Evolutionary conservation across 2,329 filamentous ascomycete genomes (phyloP).

Genomic region (Neonectria faginata): DNA sequence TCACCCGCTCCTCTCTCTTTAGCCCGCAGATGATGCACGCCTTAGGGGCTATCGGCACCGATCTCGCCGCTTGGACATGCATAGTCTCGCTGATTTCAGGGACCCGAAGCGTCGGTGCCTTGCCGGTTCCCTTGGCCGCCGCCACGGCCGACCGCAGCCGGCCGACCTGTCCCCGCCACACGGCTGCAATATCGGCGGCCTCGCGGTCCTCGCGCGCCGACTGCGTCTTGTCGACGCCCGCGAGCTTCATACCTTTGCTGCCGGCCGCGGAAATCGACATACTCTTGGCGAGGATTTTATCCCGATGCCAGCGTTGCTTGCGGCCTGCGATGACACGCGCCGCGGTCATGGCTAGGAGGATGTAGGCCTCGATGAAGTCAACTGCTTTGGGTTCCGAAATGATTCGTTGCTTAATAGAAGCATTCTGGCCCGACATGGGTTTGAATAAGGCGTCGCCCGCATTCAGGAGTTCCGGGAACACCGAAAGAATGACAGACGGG

Average conservation of each 20-base stretch:
- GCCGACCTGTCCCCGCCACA: constrained; percentile 82
- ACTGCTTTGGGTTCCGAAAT: constrained; percentile 72
- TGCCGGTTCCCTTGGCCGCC: constrained; percentile 70
- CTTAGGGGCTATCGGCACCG: constrained; percentile 79
- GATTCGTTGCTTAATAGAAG: constrained; percentile 71
- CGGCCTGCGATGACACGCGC: constrained; percentile 87
- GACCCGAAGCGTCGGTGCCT: constrained; percentile 62
- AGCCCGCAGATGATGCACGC: constrained; percentile 88
- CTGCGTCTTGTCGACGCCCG: constrained; percentile 86
- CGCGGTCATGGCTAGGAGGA: constrained; percentile 73
- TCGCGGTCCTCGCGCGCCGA: constrained; percentile 86
- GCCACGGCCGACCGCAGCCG: constrained; percentile 79
- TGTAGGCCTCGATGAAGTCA: constrained; percentile 72
- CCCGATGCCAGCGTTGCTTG: constrained; percentile 89
- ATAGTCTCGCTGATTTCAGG: constrained; percentile 80
- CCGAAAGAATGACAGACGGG: constrained; percentile 81
- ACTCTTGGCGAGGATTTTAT: constrained; percentile 83
- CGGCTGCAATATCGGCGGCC: constrained; percentile 78
- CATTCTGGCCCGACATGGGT: constrained; percentile 68
- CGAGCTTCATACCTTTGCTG: constrained; percentile 90
- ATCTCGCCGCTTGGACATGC: constrained; percentile 74
- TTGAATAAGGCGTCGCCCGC: constrained; percentile 75
- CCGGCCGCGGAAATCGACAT: constrained; percentile 87
- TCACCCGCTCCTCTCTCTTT: constrained; percentile 85
- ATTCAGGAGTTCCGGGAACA: constrained; percentile 78